Base-by-base conservation (phyloP, 257 asterid species). In the Phtheirospermum japonicum region DNA sequence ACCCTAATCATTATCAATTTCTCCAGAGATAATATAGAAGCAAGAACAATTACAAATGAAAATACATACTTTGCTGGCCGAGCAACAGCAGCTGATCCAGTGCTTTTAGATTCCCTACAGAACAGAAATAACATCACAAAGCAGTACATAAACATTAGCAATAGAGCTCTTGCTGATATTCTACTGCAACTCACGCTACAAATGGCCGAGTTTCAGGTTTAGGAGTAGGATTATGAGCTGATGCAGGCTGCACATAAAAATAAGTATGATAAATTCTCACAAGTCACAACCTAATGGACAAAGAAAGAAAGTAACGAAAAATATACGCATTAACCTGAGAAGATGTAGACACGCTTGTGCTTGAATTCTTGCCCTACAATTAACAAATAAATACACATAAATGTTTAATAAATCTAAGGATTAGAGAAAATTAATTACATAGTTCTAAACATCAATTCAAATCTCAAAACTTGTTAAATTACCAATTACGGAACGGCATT, bases 301-400 rank as follows among this genome's bases (percentile, higher is more conserved):
- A 57, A 37, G 16, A 64, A 71, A 51, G 11, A 33, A 58, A 6
- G 13, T 12, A 70, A 59, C 19, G 40, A 9, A 57, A n/a, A 54
- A 42, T 60, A 48, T 6, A 50, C 17, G 54, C 34, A 61, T 43
- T 30, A 66, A 90, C 95, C 91, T 80, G 96, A 48, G 83, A 74
- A 45, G 89, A 70, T 17, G 92, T 69, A 19, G 94, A 77, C 57
- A 85, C 88, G 75, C 84, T 74, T 58, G 95, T 71, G 34, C 78
- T 63, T 65, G 52, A 58, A 60, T 75, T 71, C 77, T 90, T 87
- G 69, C 85, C 77, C 97, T 90, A 78, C 64, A 67, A 7, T 30
- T 57, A 66, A 31, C 71, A 71, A 37, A 68, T 36, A 48, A 46
- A 17, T 51, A 66, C 18, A 65, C 54, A 60, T 68, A 59, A 17